Evolutionary conservation across 2,329 filamentous ascomycete genomes (phyloP).

Genomic region (Triangularia setosa): DNA sequence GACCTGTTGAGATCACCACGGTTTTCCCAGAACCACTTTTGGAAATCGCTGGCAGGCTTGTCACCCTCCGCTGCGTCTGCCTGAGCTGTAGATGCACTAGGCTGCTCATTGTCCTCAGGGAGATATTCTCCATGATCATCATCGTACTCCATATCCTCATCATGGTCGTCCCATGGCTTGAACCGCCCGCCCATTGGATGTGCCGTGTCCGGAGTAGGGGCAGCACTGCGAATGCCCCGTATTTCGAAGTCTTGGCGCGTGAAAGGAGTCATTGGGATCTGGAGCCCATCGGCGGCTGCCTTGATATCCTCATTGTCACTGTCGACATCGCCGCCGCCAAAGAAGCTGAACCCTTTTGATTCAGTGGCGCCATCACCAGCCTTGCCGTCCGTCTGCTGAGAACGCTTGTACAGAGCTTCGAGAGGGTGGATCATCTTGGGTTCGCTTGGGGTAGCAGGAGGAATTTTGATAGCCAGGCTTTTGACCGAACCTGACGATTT

Average conservation of each 20-base stretch:
- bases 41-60: conserved; percentile 49
- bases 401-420: conserved; percentile 85
- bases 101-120: conserved; percentile 27
- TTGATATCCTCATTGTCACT: conserved; percentile 40
- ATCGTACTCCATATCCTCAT: conserved; percentile 24
- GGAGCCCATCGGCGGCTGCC: conserved; percentile 29
- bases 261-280: conserved; percentile 74
- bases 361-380: conserved; percentile 35
- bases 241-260: conserved; percentile 73
- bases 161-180: conserved; percentile 50
- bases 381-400: conserved; percentile 42
- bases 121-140: conserved; percentile 34
- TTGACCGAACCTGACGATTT: conserved; percentile 49
- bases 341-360: conserved; percentile 73
- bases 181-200: conserved; percentile 61
- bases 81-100: conserved; percentile 20
- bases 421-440: conserved; percentile 73
- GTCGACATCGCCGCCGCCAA: conserved; percentile 47
- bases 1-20: conserved; percentile 60
- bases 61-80: conserved; percentile 20
- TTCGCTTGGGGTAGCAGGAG: conserved; percentile 41
- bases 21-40: conserved; percentile 66
- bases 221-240: conserved; percentile 76
- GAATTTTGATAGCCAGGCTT: conserved; percentile 54
- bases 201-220: conserved; percentile 91